A percentile compares a stretch with the other conserved stretches of the same genome.
These are phyloP conservation scores for Lactuca saligna DNA, from an alignment of 129 eudicot genomes.

Conservation along the genomic window DNA sequence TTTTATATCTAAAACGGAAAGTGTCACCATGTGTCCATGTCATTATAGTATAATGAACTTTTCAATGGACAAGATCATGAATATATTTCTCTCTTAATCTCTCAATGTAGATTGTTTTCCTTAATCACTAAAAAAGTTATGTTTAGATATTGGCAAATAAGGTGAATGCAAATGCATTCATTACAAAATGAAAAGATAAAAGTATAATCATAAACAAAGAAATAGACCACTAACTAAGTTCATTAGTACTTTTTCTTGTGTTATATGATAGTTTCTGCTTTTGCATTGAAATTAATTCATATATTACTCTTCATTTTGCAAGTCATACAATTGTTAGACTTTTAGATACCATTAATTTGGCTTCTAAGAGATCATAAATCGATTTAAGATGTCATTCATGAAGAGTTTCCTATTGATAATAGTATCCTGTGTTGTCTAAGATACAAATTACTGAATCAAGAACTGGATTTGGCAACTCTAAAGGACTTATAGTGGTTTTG, in stretches of 20 bases:
- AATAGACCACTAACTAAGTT: not conserved
- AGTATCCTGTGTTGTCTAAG: no score
- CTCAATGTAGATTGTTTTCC: conserved; percentile 9
- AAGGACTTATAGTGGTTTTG: no score
- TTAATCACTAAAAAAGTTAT: not conserved
- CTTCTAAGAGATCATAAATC: not conserved
- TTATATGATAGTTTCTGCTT: conserved; percentile 6
- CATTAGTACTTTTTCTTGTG: conserved; percentile 7
- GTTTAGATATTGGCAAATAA: not conserved
- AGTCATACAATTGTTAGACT: not conserved
- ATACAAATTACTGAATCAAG: no score
- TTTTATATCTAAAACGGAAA: not conserved
- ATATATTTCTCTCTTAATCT: conserved; percentile 8
- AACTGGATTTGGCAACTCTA: not conserved
- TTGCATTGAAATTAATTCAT: not conserved
- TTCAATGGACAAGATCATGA: conserved; percentile 1
- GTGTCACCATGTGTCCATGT: not conserved
- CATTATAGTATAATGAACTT: not conserved
- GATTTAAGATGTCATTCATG: not conserved
- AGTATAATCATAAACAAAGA: conserved; percentile 8
- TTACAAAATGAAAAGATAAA: conserved; percentile 1
- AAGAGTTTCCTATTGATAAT: not conserved
- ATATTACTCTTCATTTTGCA: not conserved
- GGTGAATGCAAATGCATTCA: conserved; percentile 16
- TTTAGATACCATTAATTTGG: not conserved